phyloP scores from a whole-genome alignment of 176 grass and related monocot genomes.

The Chloris gayana region DNA sequence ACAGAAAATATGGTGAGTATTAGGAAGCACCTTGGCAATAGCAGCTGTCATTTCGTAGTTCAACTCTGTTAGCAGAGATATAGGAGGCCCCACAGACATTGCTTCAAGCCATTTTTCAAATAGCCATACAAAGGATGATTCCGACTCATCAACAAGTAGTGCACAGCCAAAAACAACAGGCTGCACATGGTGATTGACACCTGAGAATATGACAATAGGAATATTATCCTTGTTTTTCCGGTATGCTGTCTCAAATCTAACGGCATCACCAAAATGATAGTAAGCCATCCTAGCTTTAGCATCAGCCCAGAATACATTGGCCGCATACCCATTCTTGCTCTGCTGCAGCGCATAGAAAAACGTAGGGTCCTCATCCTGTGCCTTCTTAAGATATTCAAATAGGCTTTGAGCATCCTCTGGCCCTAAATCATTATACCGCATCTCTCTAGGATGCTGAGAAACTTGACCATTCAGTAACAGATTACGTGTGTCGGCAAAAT shows the following conservation, averaged over 20 bases:
- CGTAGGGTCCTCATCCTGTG: slow-evolving; percentile 63
- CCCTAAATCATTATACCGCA: slow-evolving; percentile 82
- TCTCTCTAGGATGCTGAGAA: slow-evolving; percentile 53
- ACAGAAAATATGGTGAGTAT: slow-evolving; percentile 74
- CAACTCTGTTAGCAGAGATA: slow-evolving; percentile 81
- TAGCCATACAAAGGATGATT: slow-evolving; percentile 85
- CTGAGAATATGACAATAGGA: slow-evolving; percentile 83
- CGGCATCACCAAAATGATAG: slow-evolving; percentile 88
- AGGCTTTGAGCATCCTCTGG: slow-evolving; percentile 79
- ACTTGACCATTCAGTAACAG: slow-evolving; percentile 76
- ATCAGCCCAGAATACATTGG: slow-evolving; percentile 93
- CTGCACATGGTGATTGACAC: slow-evolving; percentile 92
- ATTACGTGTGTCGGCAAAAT: slow-evolving; percentile 91
- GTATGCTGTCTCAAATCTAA: slow-evolving; percentile 65
- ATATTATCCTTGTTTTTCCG: slow-evolving; percentile 74
- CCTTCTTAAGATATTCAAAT: slow-evolving; percentile 76
- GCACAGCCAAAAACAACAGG: slow-evolving; percentile 85
- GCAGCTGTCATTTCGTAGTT: slow-evolving; percentile 61
- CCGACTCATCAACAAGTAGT: slow-evolving; percentile 81
- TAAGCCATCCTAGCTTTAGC: slow-evolving; percentile 82
- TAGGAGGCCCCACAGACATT: slow-evolving; percentile 68
- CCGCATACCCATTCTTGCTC: slow-evolving; percentile 57
- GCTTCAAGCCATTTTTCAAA: slow-evolving; percentile 93
- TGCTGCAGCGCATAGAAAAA: slow-evolving; percentile 84
- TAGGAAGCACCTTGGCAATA: slow-evolving; percentile 65